Evolutionary conservation across 257 asterid genomes (phyloP).

Genomic region (Capsicum baccatum): DNA sequence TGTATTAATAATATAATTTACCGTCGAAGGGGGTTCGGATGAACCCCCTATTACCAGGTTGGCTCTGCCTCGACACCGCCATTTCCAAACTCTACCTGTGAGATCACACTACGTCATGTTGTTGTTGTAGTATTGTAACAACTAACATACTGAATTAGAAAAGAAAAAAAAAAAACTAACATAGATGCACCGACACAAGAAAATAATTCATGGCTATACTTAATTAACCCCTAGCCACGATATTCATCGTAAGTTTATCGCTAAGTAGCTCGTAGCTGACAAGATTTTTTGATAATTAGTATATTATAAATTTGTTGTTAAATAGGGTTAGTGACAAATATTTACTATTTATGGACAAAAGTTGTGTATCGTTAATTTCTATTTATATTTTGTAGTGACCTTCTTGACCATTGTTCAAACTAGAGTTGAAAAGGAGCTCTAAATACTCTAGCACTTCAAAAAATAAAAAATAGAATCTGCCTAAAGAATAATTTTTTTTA

Average conservation of each 20-base stretch:
- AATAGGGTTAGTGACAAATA: background rate
- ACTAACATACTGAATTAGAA: background rate
- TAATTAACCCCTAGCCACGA: background rate
- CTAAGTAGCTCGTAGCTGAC: background rate
- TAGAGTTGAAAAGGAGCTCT: background rate
- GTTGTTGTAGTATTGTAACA: too few species aligned
- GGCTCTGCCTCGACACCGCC: too few species aligned
- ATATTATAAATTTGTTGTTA: background rate
- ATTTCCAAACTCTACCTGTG: too few species aligned
- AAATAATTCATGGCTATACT: constrained; percentile 1
- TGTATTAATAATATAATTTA: too few species aligned
- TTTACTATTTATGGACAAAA: background rate
- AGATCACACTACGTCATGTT: too few species aligned
- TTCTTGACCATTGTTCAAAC: constrained; percentile 5
- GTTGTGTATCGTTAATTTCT: background rate
- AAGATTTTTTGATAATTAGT: background rate
- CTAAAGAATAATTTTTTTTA: background rate
- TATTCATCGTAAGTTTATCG: background rate
- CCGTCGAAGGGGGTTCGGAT: too few species aligned
- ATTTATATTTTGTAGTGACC: background rate
- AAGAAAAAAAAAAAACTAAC: too few species aligned
- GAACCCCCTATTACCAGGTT: too few species aligned
- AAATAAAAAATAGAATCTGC: background rate
- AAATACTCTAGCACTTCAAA: background rate
- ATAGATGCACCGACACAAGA: background rate